Percentiles rank a stretch among this genome's conserved stretches.
Evolutionary conservation across 2,329 filamentous ascomycete species (phyloP).

Genomic region (Sporothrix sp.): DNA sequence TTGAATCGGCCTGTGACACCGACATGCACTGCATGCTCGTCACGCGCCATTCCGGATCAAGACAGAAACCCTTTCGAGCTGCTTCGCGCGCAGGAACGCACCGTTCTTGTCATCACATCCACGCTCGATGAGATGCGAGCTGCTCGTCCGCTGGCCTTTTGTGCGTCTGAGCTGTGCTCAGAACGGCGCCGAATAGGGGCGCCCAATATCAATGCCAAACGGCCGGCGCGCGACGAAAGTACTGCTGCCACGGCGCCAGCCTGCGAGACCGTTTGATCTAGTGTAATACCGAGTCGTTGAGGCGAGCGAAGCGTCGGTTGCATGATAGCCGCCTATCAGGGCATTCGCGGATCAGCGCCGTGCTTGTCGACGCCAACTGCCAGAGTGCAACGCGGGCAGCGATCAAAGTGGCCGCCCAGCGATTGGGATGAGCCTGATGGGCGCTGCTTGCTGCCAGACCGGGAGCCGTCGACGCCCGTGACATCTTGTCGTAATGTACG

Average conservation of each 20-base stretch:
- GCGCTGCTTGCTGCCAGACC: not conserved
- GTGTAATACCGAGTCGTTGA: too few species aligned
- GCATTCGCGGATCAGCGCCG: slow-evolving; percentile 3
- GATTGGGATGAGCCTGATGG: not conserved
- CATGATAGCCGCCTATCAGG: too few species aligned
- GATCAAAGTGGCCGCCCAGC: too few species aligned
- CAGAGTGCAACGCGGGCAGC: not conserved
- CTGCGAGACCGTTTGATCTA: too few species aligned
- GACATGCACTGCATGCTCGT: not conserved
- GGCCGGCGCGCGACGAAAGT: not conserved
- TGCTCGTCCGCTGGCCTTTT: too few species aligned
- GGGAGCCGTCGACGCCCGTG: not conserved
- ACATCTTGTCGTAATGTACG: too few species aligned
- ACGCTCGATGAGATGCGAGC: slow-evolving; percentile 1
- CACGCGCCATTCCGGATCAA: slow-evolving; percentile 3
- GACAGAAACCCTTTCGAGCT: not conserved
- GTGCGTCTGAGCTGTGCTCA: too few species aligned
- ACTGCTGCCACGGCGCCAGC: not conserved
- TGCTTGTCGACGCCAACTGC: not conserved
- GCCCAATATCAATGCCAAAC: not conserved
- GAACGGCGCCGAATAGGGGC: not conserved
- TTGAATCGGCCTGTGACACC: not conserved
- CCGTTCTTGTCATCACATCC: not conserved
- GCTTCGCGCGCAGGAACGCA: not conserved
- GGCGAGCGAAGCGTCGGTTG: too few species aligned